A percentile compares a stretch with the other conserved stretches of the same genome.
Conservation (phyloP, 768 basidiomycete species). For the Artomyces pyxidatus region DNA sequence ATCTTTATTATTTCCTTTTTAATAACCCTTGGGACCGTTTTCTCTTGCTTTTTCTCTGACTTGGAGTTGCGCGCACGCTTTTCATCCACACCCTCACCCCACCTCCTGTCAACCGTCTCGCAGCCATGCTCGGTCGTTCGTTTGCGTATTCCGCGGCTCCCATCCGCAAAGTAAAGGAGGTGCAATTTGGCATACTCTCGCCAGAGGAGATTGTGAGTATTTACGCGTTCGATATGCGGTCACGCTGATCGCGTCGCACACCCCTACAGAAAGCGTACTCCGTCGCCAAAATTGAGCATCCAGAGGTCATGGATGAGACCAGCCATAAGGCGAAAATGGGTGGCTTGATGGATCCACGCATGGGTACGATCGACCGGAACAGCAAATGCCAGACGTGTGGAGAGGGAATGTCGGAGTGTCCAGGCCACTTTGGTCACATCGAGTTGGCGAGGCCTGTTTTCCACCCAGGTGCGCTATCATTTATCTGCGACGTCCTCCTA, state of each 20-base stretch:
- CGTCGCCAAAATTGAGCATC: constrained; percentile 96
- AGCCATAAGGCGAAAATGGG: constrained; percentile 86
- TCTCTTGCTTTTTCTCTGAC: background rate
- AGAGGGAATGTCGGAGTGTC: constrained; percentile 99
- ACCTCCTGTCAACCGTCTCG: constrained; percentile 3
- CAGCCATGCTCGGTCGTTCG: constrained; percentile 74
- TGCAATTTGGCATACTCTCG: constrained; percentile 97
- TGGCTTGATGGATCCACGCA: constrained; percentile 94
- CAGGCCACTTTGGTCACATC: constrained; percentile 98
- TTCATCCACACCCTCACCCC: background rate
- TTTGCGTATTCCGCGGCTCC: constrained; percentile 92
- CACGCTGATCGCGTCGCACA: background rate
- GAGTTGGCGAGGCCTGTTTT: constrained; percentile 96
- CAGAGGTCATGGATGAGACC: constrained; percentile 96
- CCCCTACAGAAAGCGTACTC: constrained; percentile 87
- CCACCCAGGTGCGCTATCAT: constrained; percentile 69
- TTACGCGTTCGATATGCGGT: background rate
- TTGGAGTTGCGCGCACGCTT: background rate
- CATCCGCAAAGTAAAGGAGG: constrained; percentile 91
- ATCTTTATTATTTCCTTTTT: background rate
- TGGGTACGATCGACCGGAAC: constrained; percentile 96
- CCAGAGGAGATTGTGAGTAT: constrained; percentile 96
- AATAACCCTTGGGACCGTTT: background rate
- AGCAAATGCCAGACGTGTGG: constrained; percentile 99
- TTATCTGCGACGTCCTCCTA: background rate